Percentiles rank a stretch among this genome's conserved stretches.
Evolutionary conservation across 257 asterid species (phyloP).

Genomic region (Salvia rosmarinus): DNA sequence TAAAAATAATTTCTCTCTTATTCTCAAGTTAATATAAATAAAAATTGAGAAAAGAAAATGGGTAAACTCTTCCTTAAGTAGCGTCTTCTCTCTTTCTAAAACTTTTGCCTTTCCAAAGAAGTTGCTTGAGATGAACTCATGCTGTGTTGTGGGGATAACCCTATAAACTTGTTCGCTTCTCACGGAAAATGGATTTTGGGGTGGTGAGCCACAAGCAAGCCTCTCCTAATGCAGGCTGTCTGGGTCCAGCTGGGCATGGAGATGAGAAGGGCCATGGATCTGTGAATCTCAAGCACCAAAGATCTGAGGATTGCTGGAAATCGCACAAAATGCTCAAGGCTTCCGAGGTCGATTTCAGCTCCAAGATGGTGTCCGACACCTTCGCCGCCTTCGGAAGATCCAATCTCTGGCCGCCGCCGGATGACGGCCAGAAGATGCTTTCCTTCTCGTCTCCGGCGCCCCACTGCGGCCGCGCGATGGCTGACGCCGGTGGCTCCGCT

Average conservation of each 20-base stretch:
- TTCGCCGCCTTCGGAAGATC: conserved; percentile 47
- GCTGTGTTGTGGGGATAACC: conserved; percentile 34
- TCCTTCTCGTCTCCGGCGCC: conserved; percentile 50
- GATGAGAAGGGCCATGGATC: conserved; percentile 46
- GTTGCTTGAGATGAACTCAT: conserved; percentile 55
- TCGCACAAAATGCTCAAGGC: conserved; percentile 43
- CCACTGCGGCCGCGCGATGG: conserved; percentile 14
- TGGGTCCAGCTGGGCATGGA: conserved; percentile 37
- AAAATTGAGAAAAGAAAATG: conserved; percentile 8
- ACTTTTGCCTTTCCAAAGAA: conserved; percentile 35
- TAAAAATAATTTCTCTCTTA: conserved; percentile 28
- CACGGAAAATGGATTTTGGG: conserved; percentile 49
- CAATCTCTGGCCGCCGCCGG: conserved; percentile 45
- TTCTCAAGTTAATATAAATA: neutral
- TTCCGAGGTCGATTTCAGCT: conserved; percentile 38
- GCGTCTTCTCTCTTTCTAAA: conserved; percentile 22
- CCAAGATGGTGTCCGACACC: conserved; percentile 29
- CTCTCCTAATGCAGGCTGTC: conserved; percentile 31
- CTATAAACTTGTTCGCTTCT: conserved; percentile 31
- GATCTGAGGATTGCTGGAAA: conserved; percentile 50
- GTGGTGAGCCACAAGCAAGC: conserved; percentile 40
- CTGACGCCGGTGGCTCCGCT: conserved; percentile 25
- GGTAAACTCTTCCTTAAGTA: conserved; percentile 34
- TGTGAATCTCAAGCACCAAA: conserved; percentile 44
- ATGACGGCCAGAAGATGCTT: conserved; percentile 56